A percentile compares a stretch with the other conserved stretches of the same genome.
Evolutionary conservation across 2,329 filamentous ascomycete genomes (phyloP).

Genomic region (Diaporthe australafricana): DNA sequence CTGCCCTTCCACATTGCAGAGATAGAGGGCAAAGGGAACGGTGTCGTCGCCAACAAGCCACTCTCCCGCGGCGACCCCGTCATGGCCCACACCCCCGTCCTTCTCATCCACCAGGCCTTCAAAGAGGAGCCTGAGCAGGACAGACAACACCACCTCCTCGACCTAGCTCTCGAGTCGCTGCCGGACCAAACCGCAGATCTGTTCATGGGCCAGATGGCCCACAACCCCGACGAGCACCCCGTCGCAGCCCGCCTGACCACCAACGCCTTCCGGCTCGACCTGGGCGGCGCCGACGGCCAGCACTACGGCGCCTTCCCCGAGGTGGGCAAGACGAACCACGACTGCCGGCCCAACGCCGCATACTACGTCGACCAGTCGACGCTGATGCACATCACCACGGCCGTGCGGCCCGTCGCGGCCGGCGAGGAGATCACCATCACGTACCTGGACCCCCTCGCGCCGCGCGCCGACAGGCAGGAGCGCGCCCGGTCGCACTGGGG

Average conservation of each 20-base stretch:
- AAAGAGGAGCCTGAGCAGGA: conserved; percentile 37
- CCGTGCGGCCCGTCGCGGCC: conserved; percentile 49
- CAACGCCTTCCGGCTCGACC: conserved; percentile 50
- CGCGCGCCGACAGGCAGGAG: conserved; percentile 44
- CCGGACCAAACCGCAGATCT: conserved; percentile 8
- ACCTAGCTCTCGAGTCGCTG: conserved; percentile 26
- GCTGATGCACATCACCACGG: conserved; percentile 51
- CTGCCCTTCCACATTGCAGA: conserved; percentile 45
- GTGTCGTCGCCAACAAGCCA: conserved; percentile 49
- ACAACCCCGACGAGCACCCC: conserved; percentile 45
- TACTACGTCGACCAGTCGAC: conserved; percentile 50
- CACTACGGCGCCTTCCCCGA: conserved; percentile 51
- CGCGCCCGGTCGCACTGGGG: conserved; percentile 48
- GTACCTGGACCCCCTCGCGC: conserved; percentile 48
- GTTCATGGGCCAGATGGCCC: conserved; percentile 39
- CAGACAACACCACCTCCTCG: conserved; percentile 34
- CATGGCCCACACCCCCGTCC: conserved; percentile 46
- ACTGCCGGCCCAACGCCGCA: conserved; percentile 53
- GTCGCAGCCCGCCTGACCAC: conserved; percentile 47
- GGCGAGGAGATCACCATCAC: conserved; percentile 53
- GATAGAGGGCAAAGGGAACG: conserved; percentile 50
- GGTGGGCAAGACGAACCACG: conserved; percentile 51
- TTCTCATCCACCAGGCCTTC: conserved; percentile 45
- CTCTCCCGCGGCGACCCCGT: conserved; percentile 51
- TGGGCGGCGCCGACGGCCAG: conserved; percentile 42